Evolutionary conservation across 148 eudicot species (phyloP), one percentile per base, ranked within the genome.

Genomic region (Chenopodium formosanum): DNA sequence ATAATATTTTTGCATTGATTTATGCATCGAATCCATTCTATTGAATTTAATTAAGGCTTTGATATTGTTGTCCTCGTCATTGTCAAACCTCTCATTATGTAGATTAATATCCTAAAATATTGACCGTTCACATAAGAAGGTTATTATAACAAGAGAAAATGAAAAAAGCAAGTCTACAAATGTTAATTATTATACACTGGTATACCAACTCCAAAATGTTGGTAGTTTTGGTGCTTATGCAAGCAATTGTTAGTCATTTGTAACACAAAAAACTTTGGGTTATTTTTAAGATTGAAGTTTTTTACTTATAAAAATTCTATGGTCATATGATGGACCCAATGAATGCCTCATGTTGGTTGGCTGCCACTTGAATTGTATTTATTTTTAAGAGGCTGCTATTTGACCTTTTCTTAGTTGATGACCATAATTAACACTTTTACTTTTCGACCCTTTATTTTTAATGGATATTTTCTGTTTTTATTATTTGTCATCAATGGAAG

Each of bases 221-320:
- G 25, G 40, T 70, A 37, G n/a, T 34, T 40, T 70, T 70, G 22
- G 74, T 20, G 74, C 50, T 70, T 40, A 40, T 74, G 34, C 37
- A 73, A 73, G 56, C 76, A 34, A 73, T 47, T 74, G 60, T 47
- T 73, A 73, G 29, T 73, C 58, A 8, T 22, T 74, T 37, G 22
- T 70, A 25, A 70, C 9, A 50, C 74, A 20, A 37, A 70, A 25
- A 20, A 70, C 10, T 16, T 37, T 40, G 7, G 62, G 62, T 56
- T 69, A 46, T 25, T 44, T 37, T 22, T 9, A 6, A 40, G 44
- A 22, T 46, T 46, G 16, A 46, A 10, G 10, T 46, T 8, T 9
- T 73, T 22, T 56, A 16, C 32, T 31, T 31, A 73, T 6, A 40
- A 40, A 31, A 73, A 44, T 73, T 73, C 76, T 72, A 20, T 48